Percentiles rank a stretch among this genome's conserved stretches.
phyloP scores from a whole-genome alignment of 78 protist species.

The Tieghemostelium lacteum region DNA sequence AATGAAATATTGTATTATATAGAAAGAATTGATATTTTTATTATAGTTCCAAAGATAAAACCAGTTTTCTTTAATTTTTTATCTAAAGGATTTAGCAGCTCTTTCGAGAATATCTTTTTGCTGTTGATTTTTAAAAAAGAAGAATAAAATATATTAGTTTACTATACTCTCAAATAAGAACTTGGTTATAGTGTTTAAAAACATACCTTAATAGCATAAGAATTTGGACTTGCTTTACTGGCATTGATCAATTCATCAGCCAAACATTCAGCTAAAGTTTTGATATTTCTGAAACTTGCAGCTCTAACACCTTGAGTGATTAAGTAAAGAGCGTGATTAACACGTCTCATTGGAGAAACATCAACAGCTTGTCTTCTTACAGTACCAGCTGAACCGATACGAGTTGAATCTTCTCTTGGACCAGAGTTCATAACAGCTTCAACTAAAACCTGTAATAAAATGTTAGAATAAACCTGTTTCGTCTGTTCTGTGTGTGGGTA shows the following conservation, averaged over 20 bases:
- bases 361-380: slow-evolving; percentile 99
- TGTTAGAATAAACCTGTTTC: background rate
- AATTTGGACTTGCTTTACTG: slow-evolving; percentile 95
- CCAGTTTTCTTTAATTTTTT: slow-evolving; percentile 26
- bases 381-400: slow-evolving; percentile 99
- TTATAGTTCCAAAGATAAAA: background rate
- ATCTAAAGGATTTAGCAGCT: slow-evolving; percentile 94
- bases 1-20: too few species aligned
- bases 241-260: slow-evolving; percentile 99
- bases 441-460: slow-evolving; percentile 76
- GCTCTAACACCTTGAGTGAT: slow-evolving; percentile 93
- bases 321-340: slow-evolving; percentile 97
- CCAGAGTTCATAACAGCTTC: slow-evolving; percentile 98
- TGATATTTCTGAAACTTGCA: slow-evolving; percentile 99
- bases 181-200: slow-evolving; percentile 38
- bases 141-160: background rate
- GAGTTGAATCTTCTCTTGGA: slow-evolving; percentile 99
- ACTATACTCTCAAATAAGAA: background rate
- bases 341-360: slow-evolving; percentile 99
- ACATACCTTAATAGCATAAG: slow-evolving; percentile 96
- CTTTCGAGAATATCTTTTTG: slow-evolving; percentile 91
- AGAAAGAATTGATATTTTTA: too few species aligned
- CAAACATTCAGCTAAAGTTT: slow-evolving; percentile 99
- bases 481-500: background rate
- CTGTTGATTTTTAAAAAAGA: background rate